Evolutionary conservation across 352 stramenopile genomes (phyloP), one percentile per base, ranked within the genome.

Genomic region (Vaucheria bursata): DNA sequence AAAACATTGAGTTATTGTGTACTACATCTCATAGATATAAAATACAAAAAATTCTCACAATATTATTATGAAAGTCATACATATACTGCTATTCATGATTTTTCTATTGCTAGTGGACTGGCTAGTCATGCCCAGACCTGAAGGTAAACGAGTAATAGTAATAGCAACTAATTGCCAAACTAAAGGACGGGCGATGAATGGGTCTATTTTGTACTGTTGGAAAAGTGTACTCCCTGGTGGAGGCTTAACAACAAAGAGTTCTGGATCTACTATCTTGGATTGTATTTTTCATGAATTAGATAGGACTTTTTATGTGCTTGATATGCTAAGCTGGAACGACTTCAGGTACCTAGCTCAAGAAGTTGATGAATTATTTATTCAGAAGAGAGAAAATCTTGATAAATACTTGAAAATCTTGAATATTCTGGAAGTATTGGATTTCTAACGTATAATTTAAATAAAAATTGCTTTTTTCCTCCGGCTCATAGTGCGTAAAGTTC

Each of bases 271-370:
- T 85, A 87, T 96, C 75, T 79, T 96, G 12, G 91, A 96, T 78
- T 95, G 90, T 83, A 90, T 96, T 73, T 96, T 91, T 81, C 88
- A 95, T 71, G 91, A 95, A 72, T 85, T 89, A 59, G 86, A 94
- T 75, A 72, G 81, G 38, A 95, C 90, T 0, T 96, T 94, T 71
- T 95, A 93, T 81, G 90, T 96, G 36, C 77, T 95, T n/a, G 91
- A 96, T 79, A 88, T 95, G 80, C 92, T 96, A 89, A 94, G 89
- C 85, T 96, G 91, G 91, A 96, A 95, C 81, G 88, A 90, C n/a
- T 93, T 94, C 77, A 69, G 53, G 53, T 68, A 34, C 6, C 12
- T 25, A 25, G 12, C 12, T 59, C 12, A 25, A 18, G 45, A 25
- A 18, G 45, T 59, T 80, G 67, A 38, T 5, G 40, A 1, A 66